phyloP scores from a whole-genome alignment of 805 yeast species.

The Starmerella stellata region DNA sequence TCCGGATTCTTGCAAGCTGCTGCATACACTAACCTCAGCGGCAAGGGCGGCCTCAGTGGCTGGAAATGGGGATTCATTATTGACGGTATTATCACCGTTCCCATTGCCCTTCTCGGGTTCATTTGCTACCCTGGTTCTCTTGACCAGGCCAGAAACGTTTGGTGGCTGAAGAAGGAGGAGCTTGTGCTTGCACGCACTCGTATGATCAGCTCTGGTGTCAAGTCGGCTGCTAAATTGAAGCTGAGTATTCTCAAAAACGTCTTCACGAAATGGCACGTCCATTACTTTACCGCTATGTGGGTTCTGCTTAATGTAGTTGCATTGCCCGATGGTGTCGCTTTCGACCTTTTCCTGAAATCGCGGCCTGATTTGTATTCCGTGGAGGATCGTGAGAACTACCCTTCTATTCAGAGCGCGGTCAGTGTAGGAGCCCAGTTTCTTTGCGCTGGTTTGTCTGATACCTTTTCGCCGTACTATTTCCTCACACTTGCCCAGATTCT shows the following conservation, averaged over 20 bases:
- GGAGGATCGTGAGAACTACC: constrained; percentile 26
- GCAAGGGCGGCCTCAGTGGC: constrained; percentile 28
- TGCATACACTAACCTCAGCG: constrained; percentile 26
- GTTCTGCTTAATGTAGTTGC: constrained; percentile 27
- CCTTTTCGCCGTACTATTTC: constrained; percentile 26
- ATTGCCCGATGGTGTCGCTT: constrained; percentile 27
- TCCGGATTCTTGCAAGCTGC: constrained; percentile 31
- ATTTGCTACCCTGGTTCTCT: constrained; percentile 39
- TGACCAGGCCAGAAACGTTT: constrained; percentile 22
- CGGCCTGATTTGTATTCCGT: constrained; percentile 21
- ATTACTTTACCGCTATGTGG: constrained; percentile 23
- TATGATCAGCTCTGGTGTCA: constrained; percentile 19
- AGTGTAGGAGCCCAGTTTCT: constrained; percentile 28
- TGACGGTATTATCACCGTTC: constrained; percentile 35
- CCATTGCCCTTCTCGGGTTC: constrained; percentile 26
- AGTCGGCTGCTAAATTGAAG: constrained; percentile 13
- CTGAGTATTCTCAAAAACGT: constrained; percentile 15
- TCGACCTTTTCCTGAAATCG: constrained; percentile 27
- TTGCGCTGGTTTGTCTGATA: constrained; percentile 26
- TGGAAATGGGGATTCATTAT: constrained; percentile 57
- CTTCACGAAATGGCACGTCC: constrained; percentile 22
- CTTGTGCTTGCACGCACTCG: constrained; percentile 21
- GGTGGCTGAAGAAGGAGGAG: constrained; percentile 23
- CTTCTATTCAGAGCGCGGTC: constrained; percentile 28
- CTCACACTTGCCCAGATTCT: constrained; percentile 21